These are phyloP conservation scores for Sugiyamaella qingdaonensis DNA, from an alignment of 805 yeast species.

Conservation along the genomic window DNA sequence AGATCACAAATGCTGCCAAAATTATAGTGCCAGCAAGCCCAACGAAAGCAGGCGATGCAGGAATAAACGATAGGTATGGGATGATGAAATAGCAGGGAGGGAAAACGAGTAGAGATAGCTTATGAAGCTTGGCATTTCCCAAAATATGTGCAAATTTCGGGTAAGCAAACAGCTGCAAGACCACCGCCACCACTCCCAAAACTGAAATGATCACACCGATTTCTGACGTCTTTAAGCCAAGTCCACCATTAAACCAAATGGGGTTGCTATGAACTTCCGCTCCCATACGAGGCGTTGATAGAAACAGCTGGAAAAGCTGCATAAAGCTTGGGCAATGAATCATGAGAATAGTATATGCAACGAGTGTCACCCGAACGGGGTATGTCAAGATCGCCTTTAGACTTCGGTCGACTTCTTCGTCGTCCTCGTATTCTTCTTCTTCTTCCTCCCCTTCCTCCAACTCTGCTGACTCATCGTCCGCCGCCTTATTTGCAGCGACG, in stretches of 20 bases:
- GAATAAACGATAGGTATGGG: slow-evolving; percentile 39
- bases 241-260: slow-evolving; percentile 47
- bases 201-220: slow-evolving; percentile 49
- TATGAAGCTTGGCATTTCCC: slow-evolving; percentile 43
- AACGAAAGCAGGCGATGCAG: slow-evolving; percentile 12
- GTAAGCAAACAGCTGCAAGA: slow-evolving; percentile 45
- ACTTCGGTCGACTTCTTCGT: slow-evolving; percentile 9
- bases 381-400: slow-evolving; percentile 19
- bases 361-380: slow-evolving; percentile 22
- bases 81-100: slow-evolving; percentile 44
- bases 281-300: slow-evolving; percentile 36
- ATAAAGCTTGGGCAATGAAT: slow-evolving; percentile 47
- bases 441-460: not conserved
- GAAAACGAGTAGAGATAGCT: slow-evolving; percentile 39
- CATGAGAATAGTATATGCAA: slow-evolving; percentile 31
- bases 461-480: not conserved
- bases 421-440: not conserved
- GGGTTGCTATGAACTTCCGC: slow-evolving; percentile 37
- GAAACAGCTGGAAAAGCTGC: slow-evolving; percentile 53
- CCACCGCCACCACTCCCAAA: slow-evolving; percentile 51
- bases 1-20: slow-evolving; percentile 17
- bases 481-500: not conserved
- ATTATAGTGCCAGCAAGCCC: slow-evolving; percentile 10
- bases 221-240: slow-evolving; percentile 44
- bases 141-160: slow-evolving; percentile 48